These are phyloP conservation scores for Theobroma cacao DNA, from an alignment of 345 rosid species.

Conservation along the genomic window DNA sequence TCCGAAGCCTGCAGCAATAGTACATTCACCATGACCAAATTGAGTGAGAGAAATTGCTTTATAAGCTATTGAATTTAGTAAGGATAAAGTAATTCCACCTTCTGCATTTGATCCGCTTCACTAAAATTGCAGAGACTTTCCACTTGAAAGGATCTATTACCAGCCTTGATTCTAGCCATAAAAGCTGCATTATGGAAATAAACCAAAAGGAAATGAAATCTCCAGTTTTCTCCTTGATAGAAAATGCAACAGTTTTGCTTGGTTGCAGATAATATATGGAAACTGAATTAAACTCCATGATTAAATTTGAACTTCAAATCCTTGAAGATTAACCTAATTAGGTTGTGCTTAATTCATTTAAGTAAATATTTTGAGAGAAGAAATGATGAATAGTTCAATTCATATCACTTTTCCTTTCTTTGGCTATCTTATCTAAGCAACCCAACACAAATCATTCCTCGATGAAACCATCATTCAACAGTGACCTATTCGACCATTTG, in stretches of 20 bases:
- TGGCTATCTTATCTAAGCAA: neutral
- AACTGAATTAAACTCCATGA: neutral
- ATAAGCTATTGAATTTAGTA: neutral
- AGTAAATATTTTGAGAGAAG: neutral
- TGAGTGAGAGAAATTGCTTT: neutral
- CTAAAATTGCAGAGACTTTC: slow-evolving; percentile 76
- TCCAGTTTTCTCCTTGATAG: neutral
- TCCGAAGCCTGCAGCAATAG: slow-evolving; percentile 39
- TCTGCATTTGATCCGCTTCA: slow-evolving; percentile 55
- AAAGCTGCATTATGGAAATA: slow-evolving; percentile 52
- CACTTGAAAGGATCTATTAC: slow-evolving; percentile 56
- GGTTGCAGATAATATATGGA: neutral
- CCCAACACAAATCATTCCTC: neutral
- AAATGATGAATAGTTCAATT: neutral
- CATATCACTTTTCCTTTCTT: neutral
- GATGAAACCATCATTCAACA: neutral
- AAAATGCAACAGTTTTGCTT: neutral
- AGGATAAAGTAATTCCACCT: slow-evolving; percentile 40
- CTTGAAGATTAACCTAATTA: neutral
- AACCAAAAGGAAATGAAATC: neutral
- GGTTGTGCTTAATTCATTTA: neutral
- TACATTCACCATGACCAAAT: neutral
- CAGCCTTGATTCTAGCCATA: slow-evolving; percentile 74
- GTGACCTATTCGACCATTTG: neutral
- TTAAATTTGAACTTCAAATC: neutral